Base-by-base conservation (phyloP, 805 yeast species). In the Yarrowia yakushimensis region DNA sequence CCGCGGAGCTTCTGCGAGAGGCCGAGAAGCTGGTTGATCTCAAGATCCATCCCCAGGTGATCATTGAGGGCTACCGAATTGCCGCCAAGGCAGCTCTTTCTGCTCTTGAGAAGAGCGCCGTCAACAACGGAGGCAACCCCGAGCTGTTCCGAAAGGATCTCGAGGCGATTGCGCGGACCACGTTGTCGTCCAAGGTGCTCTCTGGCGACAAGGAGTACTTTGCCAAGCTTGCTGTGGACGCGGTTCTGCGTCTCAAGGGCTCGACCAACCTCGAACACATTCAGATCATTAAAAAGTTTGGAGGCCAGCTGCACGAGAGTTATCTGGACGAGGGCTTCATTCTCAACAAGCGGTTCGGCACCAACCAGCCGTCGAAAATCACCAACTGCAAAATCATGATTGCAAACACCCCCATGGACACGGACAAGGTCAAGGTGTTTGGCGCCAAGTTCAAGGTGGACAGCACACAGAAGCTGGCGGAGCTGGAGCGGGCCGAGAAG, bases 391-490 rank as follows among this genome's bases (percentile, higher is more conserved):
- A 83, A 68, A 90, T 94, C 67, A 81, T 94, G 66, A 88, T 94
- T 71, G 97, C 99, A 17, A 94, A 94, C 76, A 94, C 99, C 5
- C 85, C 97, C 18, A 76, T 73, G 78, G 99, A 94, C 73, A 94
- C 99, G 8, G 99, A 94, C 73, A 94, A 94, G 75, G 97, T 94
- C 65, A 94, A 94, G 76, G 86, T 94, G 63, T 94, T 94, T 76
- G 99, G 99, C 66, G 97, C 99, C 64, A 92, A 94, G 74, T 92
- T 94, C 78, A 90, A 91, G 76, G 98, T 94, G 50, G 97, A 93
- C 74, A 85, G 96, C 22, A 94, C 98, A 9, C 82, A 93, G 65
- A 94, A 94, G 74, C 82, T 94, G 70, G 97, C 97, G 6, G 96
- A 91, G 69, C 81, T 92, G 68, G 97, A 92, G 77, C 85, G 88